Evolutionary conservation across 352 stramenopile species (phyloP).

Genomic region (Phytophthora pluvialis): DNA sequence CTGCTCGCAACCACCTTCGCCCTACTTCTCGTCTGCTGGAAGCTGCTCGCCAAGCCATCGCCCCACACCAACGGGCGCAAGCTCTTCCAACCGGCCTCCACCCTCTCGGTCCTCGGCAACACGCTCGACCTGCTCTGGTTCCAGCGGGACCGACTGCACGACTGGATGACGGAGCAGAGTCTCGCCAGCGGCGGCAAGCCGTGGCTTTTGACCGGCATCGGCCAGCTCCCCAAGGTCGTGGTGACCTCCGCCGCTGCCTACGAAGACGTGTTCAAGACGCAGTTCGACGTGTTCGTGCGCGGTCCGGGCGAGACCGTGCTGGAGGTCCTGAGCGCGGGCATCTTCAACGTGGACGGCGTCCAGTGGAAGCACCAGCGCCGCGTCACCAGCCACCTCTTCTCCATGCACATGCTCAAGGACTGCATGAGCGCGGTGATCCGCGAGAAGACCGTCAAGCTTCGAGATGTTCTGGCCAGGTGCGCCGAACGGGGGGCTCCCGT

Average conservation of each 20-base stretch:
- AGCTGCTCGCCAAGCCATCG: neutral
- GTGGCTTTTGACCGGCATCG: conserved; percentile 44
- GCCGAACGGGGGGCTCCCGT: conserved; percentile 31
- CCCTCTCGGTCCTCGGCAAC: conserved; percentile 52
- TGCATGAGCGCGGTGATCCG: conserved; percentile 49
- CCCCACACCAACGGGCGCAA: conserved; percentile 4
- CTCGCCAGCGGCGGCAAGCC: conserved; percentile 29
- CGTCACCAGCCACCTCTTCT: conserved; percentile 89
- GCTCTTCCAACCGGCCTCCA: conserved; percentile 33
- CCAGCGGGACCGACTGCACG: conserved; percentile 50
- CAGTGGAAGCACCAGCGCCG: conserved; percentile 75
- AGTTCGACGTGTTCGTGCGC: conserved; percentile 60
- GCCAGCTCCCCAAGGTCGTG: conserved; percentile 39
- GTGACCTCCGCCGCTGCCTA: conserved; percentile 41
- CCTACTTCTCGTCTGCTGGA: conserved; percentile 15
- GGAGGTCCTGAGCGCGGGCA: conserved; percentile 65
- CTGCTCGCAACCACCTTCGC: conserved; percentile 7
- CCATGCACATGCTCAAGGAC: conserved; percentile 52
- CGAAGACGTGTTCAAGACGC: conserved; percentile 57
- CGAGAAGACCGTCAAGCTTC: conserved; percentile 48
- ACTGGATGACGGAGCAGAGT: conserved; percentile 60
- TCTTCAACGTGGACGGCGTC: conserved; percentile 67
- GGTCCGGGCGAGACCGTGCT: conserved; percentile 42
- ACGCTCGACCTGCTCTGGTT: conserved; percentile 56
- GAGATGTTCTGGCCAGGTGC: conserved; percentile 37